Evolutionary conservation across 805 yeast genomes (phyloP), one percentile per base, ranked within the genome.

Genomic region (Nakazawaea sp.): DNA sequence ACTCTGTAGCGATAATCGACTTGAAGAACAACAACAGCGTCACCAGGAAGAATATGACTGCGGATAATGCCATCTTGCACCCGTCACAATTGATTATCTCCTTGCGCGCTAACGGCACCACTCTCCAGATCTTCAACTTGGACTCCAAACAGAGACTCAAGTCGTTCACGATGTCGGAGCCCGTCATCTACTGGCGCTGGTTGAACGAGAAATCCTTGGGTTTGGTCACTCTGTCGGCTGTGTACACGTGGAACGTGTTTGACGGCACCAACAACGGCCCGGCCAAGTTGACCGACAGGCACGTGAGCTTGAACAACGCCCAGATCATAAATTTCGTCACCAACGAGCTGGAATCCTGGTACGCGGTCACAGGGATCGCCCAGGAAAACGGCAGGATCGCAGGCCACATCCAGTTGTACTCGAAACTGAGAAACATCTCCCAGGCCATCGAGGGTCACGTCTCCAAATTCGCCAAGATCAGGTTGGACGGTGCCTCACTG

Each of bases 361-460:
- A 87, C 59, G 96, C 96, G 17, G 74, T 89, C 40, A 87, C 86
- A 44, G 99, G 98, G 51, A 88, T 92, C 53, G 81, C 94, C 24
- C 96, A 88, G 62, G 96, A 87, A 55, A 81, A 82, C 49, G 95
- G 95, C 46, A 78, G 94, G 52, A 86, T 92, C 48, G 96, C 87
- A 24, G 99, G 99, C 56, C 94, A 86, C 62, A 84, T 90, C 57
- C 99, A 92, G 67, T 75, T 92, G 45, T 92, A 68, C 63, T 83
- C 95, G 43, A 83, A 81, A 57, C 77, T 81, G 37, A 80, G 97
- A 64, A 83, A 84, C 55, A 85, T 90, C 27, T 89, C 97, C 11
- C 99, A 92, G 65, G 89, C 95, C 16, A 86, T 92, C 50, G 97
- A 92, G 55, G 98, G 98, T 51, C 98, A 92, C 61, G 97, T 94